A percentile compares a stretch with the other conserved stretches of the same genome.
Evolutionary conservation across 2,329 filamentous ascomycete species (phyloP).

Genomic region (Calonectria honghensis): DNA sequence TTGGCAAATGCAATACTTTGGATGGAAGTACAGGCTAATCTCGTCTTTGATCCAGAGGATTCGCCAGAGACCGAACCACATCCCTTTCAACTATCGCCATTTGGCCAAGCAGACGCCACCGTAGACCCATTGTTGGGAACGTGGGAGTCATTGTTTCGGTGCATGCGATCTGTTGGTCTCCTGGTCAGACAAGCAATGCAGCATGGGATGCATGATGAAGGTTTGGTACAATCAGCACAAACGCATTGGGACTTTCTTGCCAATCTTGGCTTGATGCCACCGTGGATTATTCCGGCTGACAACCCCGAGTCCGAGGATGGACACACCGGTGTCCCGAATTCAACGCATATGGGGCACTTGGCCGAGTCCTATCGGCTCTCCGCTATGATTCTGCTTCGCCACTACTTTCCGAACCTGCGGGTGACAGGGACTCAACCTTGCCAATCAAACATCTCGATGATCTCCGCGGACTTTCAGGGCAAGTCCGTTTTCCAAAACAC

Average conservation of each 20-base stretch:
- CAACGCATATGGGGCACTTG: neutral
- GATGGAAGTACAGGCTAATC: constrained; percentile 3
- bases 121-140: neutral
- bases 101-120: too few species aligned
- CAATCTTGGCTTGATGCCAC: neutral
- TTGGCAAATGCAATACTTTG: neutral
- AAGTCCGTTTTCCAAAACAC: too few species aligned
- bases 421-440: neutral
- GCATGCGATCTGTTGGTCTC: neutral
- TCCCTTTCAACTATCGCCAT: neutral
- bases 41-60: neutral
- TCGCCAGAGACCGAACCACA: neutral
- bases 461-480: neutral
- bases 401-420: neutral
- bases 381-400: neutral
- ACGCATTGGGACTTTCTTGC: neutral
- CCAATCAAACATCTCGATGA: neutral
- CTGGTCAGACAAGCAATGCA: neutral
- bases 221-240: neutral
- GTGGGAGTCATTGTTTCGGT: neutral
- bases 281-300: neutral
- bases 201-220: neutral
- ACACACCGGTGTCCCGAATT: neutral
- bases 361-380: neutral
- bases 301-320: neutral